Evolutionary conservation across 2,329 filamentous ascomycete species (phyloP), one percentile per base, ranked within the genome.

Genomic region (Cladorrhinum sp.): DNA sequence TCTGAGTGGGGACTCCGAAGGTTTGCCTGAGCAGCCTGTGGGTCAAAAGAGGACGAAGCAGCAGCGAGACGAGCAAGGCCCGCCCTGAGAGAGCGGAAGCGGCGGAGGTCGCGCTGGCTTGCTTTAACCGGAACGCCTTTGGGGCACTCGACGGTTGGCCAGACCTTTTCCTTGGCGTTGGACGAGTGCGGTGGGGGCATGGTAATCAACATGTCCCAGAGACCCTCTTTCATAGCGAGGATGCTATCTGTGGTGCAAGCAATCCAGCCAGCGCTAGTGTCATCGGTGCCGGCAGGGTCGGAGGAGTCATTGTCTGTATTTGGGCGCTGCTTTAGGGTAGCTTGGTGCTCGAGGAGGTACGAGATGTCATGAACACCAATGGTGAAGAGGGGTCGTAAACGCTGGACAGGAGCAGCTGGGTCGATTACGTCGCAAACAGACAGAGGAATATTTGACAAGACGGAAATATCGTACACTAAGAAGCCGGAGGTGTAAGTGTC

Each of bases 171-270:
- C 24, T 80, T 78, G 7, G 83, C 83, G 50, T 85, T 77, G 57
- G 83, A 77, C 2, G 84, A 76, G 67, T 88, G 79, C 5, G 82
- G 73, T 1, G 86, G 82, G 0, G 92, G 91, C 70, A 98, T 83
- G 58, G 91, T 91, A 62, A 98, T 88, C 42, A 97, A 83, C 68
- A 97, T 82, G 72, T 99, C 95, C 80, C 92, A 98, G 2, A 99
- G 83, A 1, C 89, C 84, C 55, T 87, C 85, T 77, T 98, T 98
- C 74, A 91, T 89, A 52, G 86, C 87, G 14, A 99, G 82, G 61
- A 99, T 95, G 70, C 90, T 94, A 76, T 99, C 95, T 1, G 94
- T 98, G 2, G 94, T 97, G 74, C 93, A 97, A 12, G 94, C 95
- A 62, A 96, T 88, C 92, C 93, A 99, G 42, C 92, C 90, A 14